phyloP scores from a whole-genome alignment of 2,329 filamentous ascomycete species.

The Pseudogymnoascus pannorum region DNA sequence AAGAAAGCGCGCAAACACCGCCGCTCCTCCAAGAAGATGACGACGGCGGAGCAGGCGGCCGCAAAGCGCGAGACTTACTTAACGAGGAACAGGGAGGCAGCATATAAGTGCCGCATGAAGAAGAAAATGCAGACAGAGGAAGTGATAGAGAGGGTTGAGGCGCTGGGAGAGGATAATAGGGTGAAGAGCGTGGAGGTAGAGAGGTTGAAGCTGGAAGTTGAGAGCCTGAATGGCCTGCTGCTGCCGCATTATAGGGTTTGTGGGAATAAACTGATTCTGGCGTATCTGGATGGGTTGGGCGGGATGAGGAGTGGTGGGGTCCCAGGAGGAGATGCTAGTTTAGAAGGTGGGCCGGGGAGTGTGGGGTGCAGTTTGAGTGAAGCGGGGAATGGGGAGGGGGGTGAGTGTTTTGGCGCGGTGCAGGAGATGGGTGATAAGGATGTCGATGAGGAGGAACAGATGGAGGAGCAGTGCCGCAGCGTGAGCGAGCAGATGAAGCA shows the following conservation, averaged over 20 bases:
- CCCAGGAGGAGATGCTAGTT: too few relatives aligned
- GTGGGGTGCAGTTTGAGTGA: too few relatives aligned
- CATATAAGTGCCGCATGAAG: constrained; percentile 3
- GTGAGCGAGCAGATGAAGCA: too few relatives aligned
- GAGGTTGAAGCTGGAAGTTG: background rate
- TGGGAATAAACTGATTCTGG: too few relatives aligned
- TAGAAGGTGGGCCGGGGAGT: too few relatives aligned
- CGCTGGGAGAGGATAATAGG: background rate
- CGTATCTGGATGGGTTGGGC: too few relatives aligned
- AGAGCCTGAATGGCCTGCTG: background rate
- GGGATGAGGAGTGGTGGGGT: too few relatives aligned
- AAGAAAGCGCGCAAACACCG: background rate
- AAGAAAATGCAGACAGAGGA: background rate
- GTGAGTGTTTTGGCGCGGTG: too few relatives aligned
- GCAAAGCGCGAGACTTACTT: constrained; percentile 4
- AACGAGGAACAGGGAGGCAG: background rate
- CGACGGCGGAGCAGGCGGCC: background rate
- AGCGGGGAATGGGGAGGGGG: too few relatives aligned
- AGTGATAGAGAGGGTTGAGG: background rate
- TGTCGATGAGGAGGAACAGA: too few relatives aligned
- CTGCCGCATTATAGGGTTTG: background rate
- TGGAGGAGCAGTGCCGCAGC: too few relatives aligned
- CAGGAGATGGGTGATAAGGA: too few relatives aligned
- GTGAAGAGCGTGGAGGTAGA: background rate
- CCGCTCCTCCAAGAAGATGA: background rate